Evolutionary conservation across 192 early-diverging fungal genomes (phyloP), one percentile per base, ranked within the genome.

Genomic region (Ramicandelaber brevisporus): DNA sequence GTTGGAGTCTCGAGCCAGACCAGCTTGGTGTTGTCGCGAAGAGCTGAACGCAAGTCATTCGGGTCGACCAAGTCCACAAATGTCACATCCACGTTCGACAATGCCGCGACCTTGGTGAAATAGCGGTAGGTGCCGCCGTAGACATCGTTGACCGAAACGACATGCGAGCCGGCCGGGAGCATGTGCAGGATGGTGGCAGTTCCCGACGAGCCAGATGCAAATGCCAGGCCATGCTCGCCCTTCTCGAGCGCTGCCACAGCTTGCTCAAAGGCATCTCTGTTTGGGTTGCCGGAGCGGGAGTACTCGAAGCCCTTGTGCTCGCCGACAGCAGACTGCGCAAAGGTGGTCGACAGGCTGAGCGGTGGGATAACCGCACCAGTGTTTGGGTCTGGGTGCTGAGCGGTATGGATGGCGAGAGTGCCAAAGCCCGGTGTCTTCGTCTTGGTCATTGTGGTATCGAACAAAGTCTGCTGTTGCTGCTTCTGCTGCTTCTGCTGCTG

Each of bases 351-450:
- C 29, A 98, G 66, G 12, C 74, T 81, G 19, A 98, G 58, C 10
- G 92, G 62, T 20, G 92, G 92, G 36, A 98, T 92, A 6, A 98
- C 92, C n/a, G 92, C 92, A 21, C 88, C 86, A 8, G 87, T 93
- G 34, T 66, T 44, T 14, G 78, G 71, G 41, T 98, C 88, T 21
- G 82, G 76, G 30, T 72, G 53, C 33, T 85, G 72, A 3, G 83
- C 92, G 21, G 83, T 79, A 37, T 98, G 92, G 30, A 98, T 73
- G 17, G 92, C 92, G 30, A 72, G 67, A 6, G 92, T 98, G 32
- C 70, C 84, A 37, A 98, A 95, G 10, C 73, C 65, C n/a, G n/a
- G n/a, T n/a, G n/a, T n/a, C n/a, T n/a, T n/a, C n/a, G n/a, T n/a
- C n/a, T n/a, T n/a, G n/a, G n/a, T n/a, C n/a, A n/a, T n/a, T n/a